Evolutionary conservation across 495 filamentous ascomycete species (phyloP).

Genomic region (Daldinia decipiens): DNA sequence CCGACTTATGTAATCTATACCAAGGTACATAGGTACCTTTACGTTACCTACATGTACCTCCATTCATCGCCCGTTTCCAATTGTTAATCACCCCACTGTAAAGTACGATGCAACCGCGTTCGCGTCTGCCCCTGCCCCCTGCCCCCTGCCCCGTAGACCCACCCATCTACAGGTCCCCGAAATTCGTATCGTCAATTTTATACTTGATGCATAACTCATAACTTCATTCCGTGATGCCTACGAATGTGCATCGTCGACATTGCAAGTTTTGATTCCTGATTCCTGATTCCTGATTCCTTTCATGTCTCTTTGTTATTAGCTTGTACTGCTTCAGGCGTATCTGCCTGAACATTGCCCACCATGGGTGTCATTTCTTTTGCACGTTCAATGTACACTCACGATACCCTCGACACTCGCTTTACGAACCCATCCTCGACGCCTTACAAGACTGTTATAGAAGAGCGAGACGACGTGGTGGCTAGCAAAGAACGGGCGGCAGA

Average conservation of each 20-base stretch:
- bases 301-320: slow-evolving; percentile 27
- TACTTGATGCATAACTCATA: slow-evolving; percentile 23
- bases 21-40: not conserved
- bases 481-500: slow-evolving; percentile 50
- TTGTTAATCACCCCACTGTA: slow-evolving; percentile 16
- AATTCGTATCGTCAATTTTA: slow-evolving; percentile 12
- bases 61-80: not conserved
- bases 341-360: slow-evolving; percentile 31
- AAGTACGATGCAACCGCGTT: slow-evolving; percentile 20
- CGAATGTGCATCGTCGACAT: slow-evolving; percentile 8
- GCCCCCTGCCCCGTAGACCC: slow-evolving; percentile 11
- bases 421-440: slow-evolving; percentile 75
- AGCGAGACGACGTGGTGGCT: slow-evolving; percentile 45
- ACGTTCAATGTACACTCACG: slow-evolving; percentile 77
- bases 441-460: slow-evolving; percentile 62
- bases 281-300: slow-evolving; percentile 29
- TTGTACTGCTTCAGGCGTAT: slow-evolving; percentile 20
- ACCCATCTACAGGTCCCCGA: slow-evolving; percentile 20
- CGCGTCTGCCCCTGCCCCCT: slow-evolving; percentile 4
- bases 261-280: slow-evolving; percentile 18
- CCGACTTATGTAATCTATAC: slow-evolving; percentile 7
- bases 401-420: slow-evolving; percentile 94
- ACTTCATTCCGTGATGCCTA: slow-evolving; percentile 29
- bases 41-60: too few species aligned
- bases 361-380: slow-evolving; percentile 58